Evolutionary conservation across 2,329 filamentous ascomycete genomes (phyloP), one percentile per base, ranked within the genome.

Genomic region (Alternaria triticina): DNA sequence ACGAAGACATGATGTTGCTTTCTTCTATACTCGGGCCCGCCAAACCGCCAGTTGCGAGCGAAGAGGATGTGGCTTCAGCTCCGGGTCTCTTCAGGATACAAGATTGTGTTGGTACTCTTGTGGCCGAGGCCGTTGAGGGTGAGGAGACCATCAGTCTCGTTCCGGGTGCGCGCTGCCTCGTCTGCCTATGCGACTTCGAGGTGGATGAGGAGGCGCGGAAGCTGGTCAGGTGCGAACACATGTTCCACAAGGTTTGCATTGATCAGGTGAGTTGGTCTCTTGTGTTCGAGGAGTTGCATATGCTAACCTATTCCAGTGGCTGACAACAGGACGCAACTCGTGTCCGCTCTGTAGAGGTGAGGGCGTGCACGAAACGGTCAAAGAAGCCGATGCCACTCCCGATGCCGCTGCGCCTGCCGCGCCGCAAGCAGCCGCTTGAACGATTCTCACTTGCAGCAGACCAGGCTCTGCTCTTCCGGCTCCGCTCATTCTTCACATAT

Each of bases 1-100:
- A 91, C 72, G 89, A 91, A 77, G 89, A 91, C 69, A 91, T 91
- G 89, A 86, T 91, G 74, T 80, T 91, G 47, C 83, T 91, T 5
- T 90, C 88, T 12, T 88, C 88, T 12, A 83, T 91, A 11, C 81
- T 91, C 15, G 89, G 89, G 2, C 89, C 89, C 51, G 89, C 86
- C 5, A 91, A 91, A 73, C 89, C 89, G 3, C 89, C 89, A 4
- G 89, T 91, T 54, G 89, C 89, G 17, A 87, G 85, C 59, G 85
- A 88, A 64, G 86, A 88, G 59, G 89, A 91, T 70, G 83, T 91
- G 25, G 85, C 86, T 55, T 84, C 85, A 47, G 88, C 89, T 15
- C 87, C 87, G 20, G 89, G 89, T 3, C 70, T 90, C 9, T 90
- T 86, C 76, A 70, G 68, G 20, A 84, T 90, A 54, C 79, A 83